Percentiles rank a stretch among this genome's conserved stretches.
Conservation (phyloP, 768 basidiomycete genomes). For the Boletus tomentosulus region DNA sequence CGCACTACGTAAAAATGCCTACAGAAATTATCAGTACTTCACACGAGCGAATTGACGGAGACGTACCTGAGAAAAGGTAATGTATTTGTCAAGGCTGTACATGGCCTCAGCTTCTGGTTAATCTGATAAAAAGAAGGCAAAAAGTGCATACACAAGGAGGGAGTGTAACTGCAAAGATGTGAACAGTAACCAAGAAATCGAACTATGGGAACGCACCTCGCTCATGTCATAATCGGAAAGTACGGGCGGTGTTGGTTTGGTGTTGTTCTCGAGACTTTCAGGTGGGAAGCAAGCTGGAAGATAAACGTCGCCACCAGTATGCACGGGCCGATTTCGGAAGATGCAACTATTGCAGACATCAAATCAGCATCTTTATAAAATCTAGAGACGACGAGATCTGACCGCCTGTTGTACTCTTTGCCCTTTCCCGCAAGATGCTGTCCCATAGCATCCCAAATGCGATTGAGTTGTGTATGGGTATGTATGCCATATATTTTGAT, state of each 20-base stretch:
- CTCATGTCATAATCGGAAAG: constrained; percentile 44
- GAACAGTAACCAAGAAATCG: not conserved
- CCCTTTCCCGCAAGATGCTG: constrained; percentile 41
- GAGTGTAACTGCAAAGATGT: constrained; percentile 44
- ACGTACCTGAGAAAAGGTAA: constrained; percentile 27
- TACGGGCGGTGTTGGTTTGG: constrained; percentile 24
- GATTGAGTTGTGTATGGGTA: constrained; percentile 45
- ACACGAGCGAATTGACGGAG: constrained; percentile 25
- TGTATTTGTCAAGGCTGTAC: constrained; percentile 32
- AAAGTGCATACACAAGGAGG: constrained; percentile 47
- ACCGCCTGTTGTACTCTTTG: constrained; percentile 54
- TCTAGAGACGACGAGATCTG: not conserved
- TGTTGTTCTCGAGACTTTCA: constrained; percentile 22
- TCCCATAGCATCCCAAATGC: constrained; percentile 46
- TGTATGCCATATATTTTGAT: constrained; percentile 50
- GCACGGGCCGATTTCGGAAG: constrained; percentile 35
- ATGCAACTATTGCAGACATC: constrained; percentile 36
- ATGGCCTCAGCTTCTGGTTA: constrained; percentile 38
- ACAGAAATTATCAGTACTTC: constrained; percentile 25
- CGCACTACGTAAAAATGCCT: constrained; percentile 24
- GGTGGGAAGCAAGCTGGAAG: constrained; percentile 51
- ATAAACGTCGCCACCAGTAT: constrained; percentile 40
- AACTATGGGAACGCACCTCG: constrained; percentile 33
- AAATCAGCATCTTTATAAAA: not conserved
- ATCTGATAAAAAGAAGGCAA: not conserved